Percentiles rank a stretch among this genome's conserved stretches.
These are phyloP conservation scores for Elongisporangium anandrum DNA, from an alignment of 352 stramenopile species.

Conservation along the genomic window DNA sequence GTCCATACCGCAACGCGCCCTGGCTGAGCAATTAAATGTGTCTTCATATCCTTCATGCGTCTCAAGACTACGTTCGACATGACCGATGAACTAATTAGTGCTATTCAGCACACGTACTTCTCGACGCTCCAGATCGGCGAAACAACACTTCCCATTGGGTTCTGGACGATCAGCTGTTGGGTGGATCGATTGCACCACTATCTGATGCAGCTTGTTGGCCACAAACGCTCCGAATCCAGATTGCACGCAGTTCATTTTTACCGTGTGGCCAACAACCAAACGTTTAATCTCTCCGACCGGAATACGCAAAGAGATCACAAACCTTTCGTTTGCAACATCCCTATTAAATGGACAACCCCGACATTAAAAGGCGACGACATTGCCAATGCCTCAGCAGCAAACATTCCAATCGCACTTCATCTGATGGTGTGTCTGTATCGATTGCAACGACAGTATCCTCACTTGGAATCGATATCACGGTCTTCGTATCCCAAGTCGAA, in stretches of 20 bases:
- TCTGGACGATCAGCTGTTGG: slow-evolving; percentile 7
- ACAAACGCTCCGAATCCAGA: neutral
- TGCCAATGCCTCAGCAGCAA: too few species aligned
- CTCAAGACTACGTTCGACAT: slow-evolving; percentile 23
- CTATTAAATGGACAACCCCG: slow-evolving; percentile 18
- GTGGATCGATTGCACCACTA: slow-evolving; percentile 39
- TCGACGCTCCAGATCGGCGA: too few species aligned
- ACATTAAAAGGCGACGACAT: slow-evolving; percentile 7
- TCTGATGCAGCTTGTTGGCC: slow-evolving; percentile 20
- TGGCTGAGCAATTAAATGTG: slow-evolving; percentile 8
- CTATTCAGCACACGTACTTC: neutral
- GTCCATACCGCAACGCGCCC: slow-evolving; percentile 14
- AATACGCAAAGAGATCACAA: slow-evolving; percentile 5
- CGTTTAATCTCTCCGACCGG: neutral
- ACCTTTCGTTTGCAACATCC: neutral
- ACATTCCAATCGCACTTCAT: too few species aligned
- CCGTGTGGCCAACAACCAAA: neutral
- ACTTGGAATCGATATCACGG: too few species aligned
- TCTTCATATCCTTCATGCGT: slow-evolving; percentile 3
- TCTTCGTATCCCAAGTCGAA: too few species aligned
- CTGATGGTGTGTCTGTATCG: too few species aligned
- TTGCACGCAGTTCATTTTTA: too few species aligned
- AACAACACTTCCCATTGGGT: neutral
- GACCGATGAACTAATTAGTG: slow-evolving; percentile 22
- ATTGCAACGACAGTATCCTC: too few species aligned